Percentiles rank a stretch among this genome's conserved stretches.
phyloP scores from a whole-genome alignment of 352 stramenopile species.

The Blastocystis sp. region DNA sequence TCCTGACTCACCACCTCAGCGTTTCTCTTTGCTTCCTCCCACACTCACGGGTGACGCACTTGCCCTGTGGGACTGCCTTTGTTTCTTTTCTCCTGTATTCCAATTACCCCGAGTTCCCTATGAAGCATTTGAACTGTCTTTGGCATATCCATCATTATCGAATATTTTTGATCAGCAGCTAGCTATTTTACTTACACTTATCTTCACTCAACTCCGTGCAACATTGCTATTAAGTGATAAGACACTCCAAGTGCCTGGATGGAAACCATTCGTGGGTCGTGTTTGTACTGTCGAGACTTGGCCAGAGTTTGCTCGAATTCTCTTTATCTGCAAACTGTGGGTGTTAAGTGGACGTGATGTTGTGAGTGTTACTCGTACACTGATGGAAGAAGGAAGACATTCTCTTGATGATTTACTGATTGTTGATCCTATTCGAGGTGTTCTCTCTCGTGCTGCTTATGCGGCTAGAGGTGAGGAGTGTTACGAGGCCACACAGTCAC shows the following conservation, averaged over 20 bases:
- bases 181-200: not conserved
- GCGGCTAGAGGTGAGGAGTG: not conserved
- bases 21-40: constrained; percentile 21
- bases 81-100: not conserved
- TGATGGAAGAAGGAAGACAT: constrained; percentile 3
- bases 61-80: constrained; percentile 32
- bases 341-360: not conserved
- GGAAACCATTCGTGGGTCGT: constrained; percentile 34
- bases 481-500: not conserved
- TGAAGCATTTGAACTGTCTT: not conserved
- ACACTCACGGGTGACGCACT: not conserved
- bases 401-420: constrained; percentile 1
- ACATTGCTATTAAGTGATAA: not conserved
- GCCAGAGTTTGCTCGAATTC: constrained; percentile 53
- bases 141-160: not conserved
- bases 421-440: not conserved
- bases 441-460: not conserved
- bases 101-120: constrained; percentile 21
- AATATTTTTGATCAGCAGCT: not conserved
- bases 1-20: not conserved
- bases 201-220: constrained; percentile 53
- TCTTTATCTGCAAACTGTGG: constrained; percentile 54
- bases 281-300: not conserved
- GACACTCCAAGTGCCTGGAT: not conserved
- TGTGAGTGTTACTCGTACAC: not conserved